phyloP scores from a whole-genome alignment of 2,329 filamentous ascomycete species.

The Bertia moriformis region DNA sequence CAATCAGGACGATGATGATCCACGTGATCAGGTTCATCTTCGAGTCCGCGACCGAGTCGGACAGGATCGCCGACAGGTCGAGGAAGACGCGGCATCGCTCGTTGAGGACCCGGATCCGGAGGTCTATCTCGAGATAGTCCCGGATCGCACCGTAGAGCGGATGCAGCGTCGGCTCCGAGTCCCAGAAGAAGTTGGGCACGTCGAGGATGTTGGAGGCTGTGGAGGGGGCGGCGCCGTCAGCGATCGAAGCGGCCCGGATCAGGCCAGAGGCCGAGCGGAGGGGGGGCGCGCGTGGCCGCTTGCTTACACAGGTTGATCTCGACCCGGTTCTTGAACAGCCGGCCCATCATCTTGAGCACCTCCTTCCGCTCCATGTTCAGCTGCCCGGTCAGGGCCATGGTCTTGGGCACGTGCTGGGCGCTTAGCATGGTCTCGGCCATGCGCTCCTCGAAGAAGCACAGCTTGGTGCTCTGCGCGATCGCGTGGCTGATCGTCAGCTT shows the following conservation, averaged over 20 bases:
- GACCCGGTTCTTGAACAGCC: conserved; percentile 82
- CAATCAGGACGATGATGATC: conserved; percentile 92
- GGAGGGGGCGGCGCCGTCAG: no score
- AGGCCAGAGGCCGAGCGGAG: neutral
- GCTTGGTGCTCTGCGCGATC: conserved; percentile 90
- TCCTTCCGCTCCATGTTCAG: conserved; percentile 83
- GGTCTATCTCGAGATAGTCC: conserved; percentile 95
- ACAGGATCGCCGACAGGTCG: conserved; percentile 86
- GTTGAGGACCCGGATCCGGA: conserved; percentile 89
- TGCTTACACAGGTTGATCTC: conserved; percentile 91
- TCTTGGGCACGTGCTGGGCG: conserved; percentile 81
- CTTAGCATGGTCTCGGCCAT: conserved; percentile 91
- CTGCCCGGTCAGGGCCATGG: conserved; percentile 74
- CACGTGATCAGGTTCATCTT: conserved; percentile 95
- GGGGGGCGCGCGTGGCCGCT: neutral
- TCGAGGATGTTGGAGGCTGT: conserved; percentile 91
- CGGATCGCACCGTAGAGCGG: conserved; percentile 88
- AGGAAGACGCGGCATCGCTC: conserved; percentile 93
- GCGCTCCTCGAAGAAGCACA: conserved; percentile 88
- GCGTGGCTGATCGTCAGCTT: conserved; percentile 95
- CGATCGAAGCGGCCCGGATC: conserved; percentile 3
- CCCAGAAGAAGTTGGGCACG: conserved; percentile 97
- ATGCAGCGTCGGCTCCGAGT: conserved; percentile 85
- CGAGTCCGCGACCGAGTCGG: conserved; percentile 78
- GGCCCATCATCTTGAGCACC: conserved; percentile 80